Base-by-base conservation (phyloP, 148 eudicot genomes). In the Camellia lanceoleosa region DNA sequence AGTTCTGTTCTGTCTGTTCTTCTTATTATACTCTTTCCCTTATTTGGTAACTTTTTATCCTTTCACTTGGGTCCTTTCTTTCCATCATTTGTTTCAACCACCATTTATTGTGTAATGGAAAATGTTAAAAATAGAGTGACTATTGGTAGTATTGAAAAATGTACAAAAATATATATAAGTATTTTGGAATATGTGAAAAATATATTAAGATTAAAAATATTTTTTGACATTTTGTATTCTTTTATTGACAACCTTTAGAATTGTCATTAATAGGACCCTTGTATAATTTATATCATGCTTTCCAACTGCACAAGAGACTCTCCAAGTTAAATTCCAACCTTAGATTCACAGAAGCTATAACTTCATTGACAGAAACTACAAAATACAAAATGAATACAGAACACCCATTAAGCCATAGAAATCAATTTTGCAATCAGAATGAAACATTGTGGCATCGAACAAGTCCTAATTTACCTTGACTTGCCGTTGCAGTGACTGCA, bases 401-500 rank as follows among this genome's bases (percentile, higher is more conserved):
- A 30, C 38, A 30, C 38, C 14, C 46, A 1, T 77, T 23, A 38
- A 82, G 76, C 71, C 4, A 54, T 16, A 13, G 42, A 63, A 49
- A 16, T 42, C 78, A 18, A 43, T 60, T 69, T 9, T 20, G 5
- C 20, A 43, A 77, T 61, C 19, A 5, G 8, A 15, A 58, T 6
- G 59, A 47, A 44, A 58, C 9, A 5, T 42, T 56, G n/a, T 38
- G 46, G 59, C 9, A 2, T 30, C 38, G 30, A 18, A 74, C 0
- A 38, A 16, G 72, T 64, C 52, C n/a, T 10, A 64, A 68, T 54
- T 78, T 88, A 96, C 99, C 98, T 96, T 95, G 38, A 96, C 99
- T 86, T 93, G 97, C 72, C 90, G 85, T 82, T 95, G 99, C 84
- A 95, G 86, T 67, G 97, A 93, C 71, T 95, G 99, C 9, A 95